phyloP scores from a whole-genome alignment of 441 rosid species.

The Brassica balearica region DNA sequence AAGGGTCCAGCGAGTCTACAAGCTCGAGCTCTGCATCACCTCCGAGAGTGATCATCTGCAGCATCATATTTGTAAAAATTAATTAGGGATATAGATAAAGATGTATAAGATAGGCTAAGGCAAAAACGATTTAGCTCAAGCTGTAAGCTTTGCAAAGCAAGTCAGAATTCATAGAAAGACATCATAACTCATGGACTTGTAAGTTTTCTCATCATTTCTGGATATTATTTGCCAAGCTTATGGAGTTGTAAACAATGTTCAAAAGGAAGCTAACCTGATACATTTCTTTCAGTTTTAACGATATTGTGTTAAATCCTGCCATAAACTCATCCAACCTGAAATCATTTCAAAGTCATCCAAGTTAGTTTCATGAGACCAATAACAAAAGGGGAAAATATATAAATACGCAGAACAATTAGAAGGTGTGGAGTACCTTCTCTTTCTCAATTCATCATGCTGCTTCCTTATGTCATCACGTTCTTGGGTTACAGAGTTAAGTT shows the following conservation, averaged over 20 bases:
- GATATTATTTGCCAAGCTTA: conserved; percentile 18
- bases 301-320: conserved; percentile 95
- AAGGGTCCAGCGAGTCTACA: conserved; percentile 98
- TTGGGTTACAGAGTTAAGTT: conserved; percentile 77
- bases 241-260: conserved; percentile 13
- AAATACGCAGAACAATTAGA: conserved; percentile 11
- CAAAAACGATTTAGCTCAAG: background rate
- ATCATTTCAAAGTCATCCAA: conserved; percentile 18
- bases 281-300: conserved; percentile 96
- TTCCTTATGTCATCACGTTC: conserved; percentile 89
- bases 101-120: background rate
- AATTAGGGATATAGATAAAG: background rate
- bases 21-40: conserved; percentile 99
- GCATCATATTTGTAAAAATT: conserved; percentile 7
- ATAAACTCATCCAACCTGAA: conserved; percentile 96
- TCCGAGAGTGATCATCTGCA: conserved; percentile 97
- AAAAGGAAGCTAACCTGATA: conserved; percentile 75
- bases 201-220: background rate
- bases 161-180: conserved; percentile 15
- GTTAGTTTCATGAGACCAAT: conserved; percentile 25
- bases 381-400: conserved; percentile 11
- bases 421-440: conserved; percentile 63
- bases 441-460: conserved; percentile 88
- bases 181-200: background rate
- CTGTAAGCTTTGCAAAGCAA: conserved; percentile 14